Evolutionary conservation across 306 rosid genomes (phyloP), one percentile per base, ranked within the genome.

Genomic region (Rosa persica): DNA sequence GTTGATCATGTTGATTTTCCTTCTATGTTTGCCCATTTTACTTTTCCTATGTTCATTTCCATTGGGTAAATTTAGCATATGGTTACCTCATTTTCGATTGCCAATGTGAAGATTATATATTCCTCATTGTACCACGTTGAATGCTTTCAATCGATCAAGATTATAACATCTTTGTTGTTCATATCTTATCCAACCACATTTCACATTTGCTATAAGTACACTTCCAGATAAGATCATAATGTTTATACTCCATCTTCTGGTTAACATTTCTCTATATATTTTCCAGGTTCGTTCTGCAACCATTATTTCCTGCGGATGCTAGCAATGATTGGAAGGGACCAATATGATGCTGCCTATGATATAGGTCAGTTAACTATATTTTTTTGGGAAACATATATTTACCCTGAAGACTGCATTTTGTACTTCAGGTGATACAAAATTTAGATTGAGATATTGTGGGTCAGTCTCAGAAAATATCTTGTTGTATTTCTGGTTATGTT

Each of bases 251-350:
- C 47, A 4, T 27, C 66, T 58, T 76, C 25, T 70, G 55, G 46
- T 52, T 81, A 20, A 57, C 61, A 78, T 25, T 55, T 23, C 30
- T 83, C 30, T 73, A 23, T 70, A 44, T n/a, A 70, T 71, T 43
- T 76, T 69, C 39, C 86, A 95, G 99, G 99, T 81, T 54, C 80
- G 15, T 93, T 91, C 85, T 95, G 99, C 90, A 95, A 95, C 83
- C 98, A 95, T 73, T 90, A 93, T 83, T 95, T 95, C 88, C 84
- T 95, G 90, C 85, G 86, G 78, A 91, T 84, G 92, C 99, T 95
- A 71, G 98, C 99, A 54, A 76, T 19, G 74, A 85, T 91, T 71
- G 80, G 96, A 81, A 77, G 94, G 90, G 99, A 97, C 51, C 95
- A 81, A 27, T 90, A 91, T 74, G 93, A 78, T 74, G 90, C 92